These are phyloP conservation scores for Obelidium mucronatum DNA, from an alignment of 192 early-diverging fungal genomes.

Conservation along the genomic window DNA sequence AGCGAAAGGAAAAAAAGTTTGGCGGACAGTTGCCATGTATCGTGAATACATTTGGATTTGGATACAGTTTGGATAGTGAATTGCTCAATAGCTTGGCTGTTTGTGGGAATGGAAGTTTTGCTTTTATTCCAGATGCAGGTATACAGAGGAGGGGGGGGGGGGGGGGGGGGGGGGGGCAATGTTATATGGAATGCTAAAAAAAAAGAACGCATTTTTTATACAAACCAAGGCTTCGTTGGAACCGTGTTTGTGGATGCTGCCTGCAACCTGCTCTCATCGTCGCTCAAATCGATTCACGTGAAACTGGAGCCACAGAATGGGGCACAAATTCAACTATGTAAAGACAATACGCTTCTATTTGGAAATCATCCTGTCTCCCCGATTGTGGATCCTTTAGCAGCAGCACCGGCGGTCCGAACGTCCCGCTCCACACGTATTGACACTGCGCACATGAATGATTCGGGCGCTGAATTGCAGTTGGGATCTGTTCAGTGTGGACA, in stretches of 20 bases:
- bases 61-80: conserved; percentile 39
- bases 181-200: too few species aligned
- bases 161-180: too few species aligned
- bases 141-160: too few species aligned
- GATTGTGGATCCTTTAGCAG: background rate
- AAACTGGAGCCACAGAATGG: conserved; percentile 14
- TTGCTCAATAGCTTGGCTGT: conserved; percentile 32
- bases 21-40: conserved; percentile 32
- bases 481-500: conserved; percentile 22
- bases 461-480: background rate
- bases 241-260: conserved; percentile 45
- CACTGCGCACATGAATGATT: too few species aligned
- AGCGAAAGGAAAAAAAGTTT: conserved; percentile 16
- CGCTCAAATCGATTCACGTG: conserved; percentile 1
- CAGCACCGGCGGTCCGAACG: too few species aligned
- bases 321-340: conserved; percentile 15
- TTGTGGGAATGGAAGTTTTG: conserved; percentile 32
- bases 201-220: too few species aligned
- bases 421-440: too few species aligned
- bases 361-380: background rate
- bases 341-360: background rate
- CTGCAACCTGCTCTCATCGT: conserved; percentile 18
- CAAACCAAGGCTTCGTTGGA: conserved; percentile 38
- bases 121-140: conserved; percentile 47
- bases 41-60: conserved; percentile 50